Evolutionary conservation across 2,329 filamentous ascomycete genomes (phyloP), one percentile per base, ranked within the genome.

Genomic region (Ceratocystis cacaofunesta): DNA sequence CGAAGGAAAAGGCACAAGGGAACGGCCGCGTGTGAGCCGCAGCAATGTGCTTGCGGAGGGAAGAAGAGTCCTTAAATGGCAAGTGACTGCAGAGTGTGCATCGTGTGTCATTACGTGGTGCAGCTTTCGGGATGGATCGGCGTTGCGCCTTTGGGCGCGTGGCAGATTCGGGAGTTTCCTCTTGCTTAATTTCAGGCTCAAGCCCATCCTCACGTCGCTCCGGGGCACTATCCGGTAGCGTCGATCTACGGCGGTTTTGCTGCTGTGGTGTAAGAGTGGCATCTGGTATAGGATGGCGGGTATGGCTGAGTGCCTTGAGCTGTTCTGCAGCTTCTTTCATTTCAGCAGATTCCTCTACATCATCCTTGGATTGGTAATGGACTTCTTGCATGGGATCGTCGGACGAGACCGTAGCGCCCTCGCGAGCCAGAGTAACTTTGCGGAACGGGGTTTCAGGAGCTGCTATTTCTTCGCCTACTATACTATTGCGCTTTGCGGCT

Each of bases 1-100:
- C 95, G 70, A 86, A 86, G 0, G 86, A 85, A 72, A 96, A 92
- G 2, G 89, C 89, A 72, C 92, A 99, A 0, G 86, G 85, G 70
- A 96, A 97, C 0, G 86, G 85, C 22, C 85, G 80, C 0, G 85
- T 88, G 68, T 88, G 86, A 1, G 84, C 83, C 1, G 85, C 84
- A 5, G 85, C 84, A 61, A 87, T 81, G 70, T 88, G 85, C 70
- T 87, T 87, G 41, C 84, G 79, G 46, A 87, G 74, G 0, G 85
- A 85, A 0, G 84, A 86, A 0, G 81, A 83, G 71, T 87, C 85
- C 69, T 86, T 86, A 71, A 87, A 87, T 1, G 85, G 84, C 0
- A 81, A 79, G 71, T 86, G 84, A 63, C 79, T 85, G 71, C 85
- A 87, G 63, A 83, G 77, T 19, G 76, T 78, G 71, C 85, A 87